Base-by-base conservation (phyloP, 495 filamentous ascomycete genomes). In the Cryomyces minteri region DNA sequence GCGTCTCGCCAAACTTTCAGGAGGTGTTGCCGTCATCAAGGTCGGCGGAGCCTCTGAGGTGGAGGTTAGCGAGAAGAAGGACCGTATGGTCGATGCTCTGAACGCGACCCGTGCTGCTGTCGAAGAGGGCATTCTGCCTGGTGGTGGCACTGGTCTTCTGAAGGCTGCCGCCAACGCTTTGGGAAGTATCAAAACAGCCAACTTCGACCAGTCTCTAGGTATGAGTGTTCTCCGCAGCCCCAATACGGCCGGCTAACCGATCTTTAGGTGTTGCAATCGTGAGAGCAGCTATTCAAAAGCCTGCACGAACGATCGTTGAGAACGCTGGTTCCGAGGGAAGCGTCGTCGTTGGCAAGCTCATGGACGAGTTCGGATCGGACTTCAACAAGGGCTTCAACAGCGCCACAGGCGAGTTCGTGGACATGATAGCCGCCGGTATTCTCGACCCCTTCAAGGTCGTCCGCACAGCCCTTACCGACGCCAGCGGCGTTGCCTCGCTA, bases 181-280 rank as follows among this genome's bases (percentile, higher is more conserved):
- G 39, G 72, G 70, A 51, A 64, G 76, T 50, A 63, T 96, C 60
- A 93, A 93, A 75, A 58, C 81, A 42, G 68, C 71, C 69, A 98
- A 98, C 79, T 96, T 96, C 59, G 90, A 98, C 69, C 90, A 98
- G 72, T 86, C 94, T 71, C 84, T 96, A 54, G 90, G 90, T 77
- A 25, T 25, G 18, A 25, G 18, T 25, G 18, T 25, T 25, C 18
- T 25, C 18, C 18, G 18, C 18, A 25, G 18, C 18, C 18, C 18
- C 2, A 2, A 2, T 25, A 25, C 18, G 18, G 18, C 18, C 18
- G 18, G 18, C 18, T 25, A 25, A 98, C 69, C 90, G 96, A 72
- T 86, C 94, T 71, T 84, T 96, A 54, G 90, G 90, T 77, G 83
- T 98, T 46, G 82, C 70, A 67, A 96, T 98, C 61, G 76, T 98